A percentile compares a stretch with the other conserved stretches of the same genome.
phyloP scores from a whole-genome alignment of 306 rosid species.

The Medicago lupulina region DNA sequence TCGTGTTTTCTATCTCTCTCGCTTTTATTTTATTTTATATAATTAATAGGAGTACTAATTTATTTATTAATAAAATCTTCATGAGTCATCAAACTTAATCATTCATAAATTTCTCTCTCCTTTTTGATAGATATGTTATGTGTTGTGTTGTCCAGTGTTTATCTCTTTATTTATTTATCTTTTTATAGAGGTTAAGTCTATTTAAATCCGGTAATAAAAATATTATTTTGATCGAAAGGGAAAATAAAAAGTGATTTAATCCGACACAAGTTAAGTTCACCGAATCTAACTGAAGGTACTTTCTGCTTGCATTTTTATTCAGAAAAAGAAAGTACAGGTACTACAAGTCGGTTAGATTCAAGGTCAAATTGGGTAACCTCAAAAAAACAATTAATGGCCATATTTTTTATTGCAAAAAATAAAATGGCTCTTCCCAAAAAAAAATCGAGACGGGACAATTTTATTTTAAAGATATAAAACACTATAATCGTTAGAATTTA shows the following conservation, averaged over 20 bases:
- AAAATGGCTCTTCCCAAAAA: too few relatives aligned
- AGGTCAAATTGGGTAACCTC: not conserved
- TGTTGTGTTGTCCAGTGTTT: not conserved
- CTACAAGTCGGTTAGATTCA: not conserved
- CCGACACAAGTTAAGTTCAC: not conserved
- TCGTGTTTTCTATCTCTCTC: slow-evolving; percentile 25
- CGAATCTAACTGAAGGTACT: not conserved
- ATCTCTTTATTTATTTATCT: not conserved
- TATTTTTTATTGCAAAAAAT: too few relatives aligned
- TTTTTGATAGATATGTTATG: not conserved
- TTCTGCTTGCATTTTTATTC: not conserved
- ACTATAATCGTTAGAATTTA: too few relatives aligned
- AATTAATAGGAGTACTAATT: not conserved
- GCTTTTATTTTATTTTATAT: not conserved
- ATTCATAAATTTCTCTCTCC: not conserved
- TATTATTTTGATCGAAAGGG: too few relatives aligned
- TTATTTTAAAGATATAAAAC: too few relatives aligned
- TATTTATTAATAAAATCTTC: not conserved
- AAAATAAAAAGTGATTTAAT: too few relatives aligned
- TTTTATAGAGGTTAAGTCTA: not conserved
- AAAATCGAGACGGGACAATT: too few relatives aligned
- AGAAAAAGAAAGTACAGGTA: not conserved
- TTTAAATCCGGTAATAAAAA: not conserved
- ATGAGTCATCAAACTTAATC: slow-evolving; percentile 8
- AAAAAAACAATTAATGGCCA: not conserved